Evolutionary conservation across 1,284 basidiomycete genomes (phyloP).

Genomic region (Fistulina hepatica): DNA sequence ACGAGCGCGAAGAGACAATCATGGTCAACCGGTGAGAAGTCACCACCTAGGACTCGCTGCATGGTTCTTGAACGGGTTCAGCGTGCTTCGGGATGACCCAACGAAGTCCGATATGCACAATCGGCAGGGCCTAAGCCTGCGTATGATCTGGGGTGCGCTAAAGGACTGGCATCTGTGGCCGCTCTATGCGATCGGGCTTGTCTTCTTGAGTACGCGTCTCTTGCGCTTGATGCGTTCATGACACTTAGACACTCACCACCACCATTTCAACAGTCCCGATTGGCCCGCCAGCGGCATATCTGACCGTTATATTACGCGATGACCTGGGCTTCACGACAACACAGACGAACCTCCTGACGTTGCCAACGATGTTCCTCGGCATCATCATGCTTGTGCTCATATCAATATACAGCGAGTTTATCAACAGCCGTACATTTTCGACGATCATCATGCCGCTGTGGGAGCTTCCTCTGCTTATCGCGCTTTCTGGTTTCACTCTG

Average conservation of each 20-base stretch:
- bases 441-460: constrained; percentile 49
- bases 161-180: constrained; percentile 49
- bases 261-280: constrained; percentile 28
- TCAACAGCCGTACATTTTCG: constrained; percentile 43
- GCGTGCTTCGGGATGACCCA: constrained; percentile 48
- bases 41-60: neutral
- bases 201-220: constrained; percentile 30
- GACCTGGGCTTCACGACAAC: constrained; percentile 43
- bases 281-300: constrained; percentile 37
- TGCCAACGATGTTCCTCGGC: constrained; percentile 36
- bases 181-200: constrained; percentile 38
- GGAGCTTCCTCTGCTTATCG: constrained; percentile 49
- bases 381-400: constrained; percentile 32
- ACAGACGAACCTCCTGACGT: constrained; percentile 38
- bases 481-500: constrained; percentile 41
- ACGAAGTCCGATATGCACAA: constrained; percentile 56
- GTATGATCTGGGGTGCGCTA: constrained; percentile 35
- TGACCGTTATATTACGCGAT: constrained; percentile 40
- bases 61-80: constrained; percentile 10
- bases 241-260: neutral
- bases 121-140: constrained; percentile 38
- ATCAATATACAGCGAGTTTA: constrained; percentile 42
- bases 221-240: neutral
- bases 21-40: constrained; percentile 43
- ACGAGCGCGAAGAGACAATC: constrained; percentile 40